Evolutionary conservation across 2,329 filamentous ascomycete genomes (phyloP).

Genomic region (Ramularia endophylla): DNA sequence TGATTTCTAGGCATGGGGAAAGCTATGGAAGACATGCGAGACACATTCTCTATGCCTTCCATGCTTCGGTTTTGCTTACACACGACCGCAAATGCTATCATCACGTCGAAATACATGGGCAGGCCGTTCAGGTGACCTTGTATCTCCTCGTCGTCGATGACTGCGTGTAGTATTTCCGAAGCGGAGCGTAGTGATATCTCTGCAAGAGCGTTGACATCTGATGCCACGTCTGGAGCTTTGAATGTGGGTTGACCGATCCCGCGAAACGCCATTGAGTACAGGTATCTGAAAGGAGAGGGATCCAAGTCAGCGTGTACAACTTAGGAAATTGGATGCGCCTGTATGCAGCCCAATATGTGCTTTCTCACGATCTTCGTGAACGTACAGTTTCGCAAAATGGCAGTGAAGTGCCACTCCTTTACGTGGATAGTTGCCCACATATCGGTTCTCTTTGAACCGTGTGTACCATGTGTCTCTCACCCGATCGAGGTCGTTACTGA

Average conservation of each 20-base stretch:
- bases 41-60: too few species aligned
- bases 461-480: constrained; percentile 26
- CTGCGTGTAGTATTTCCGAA: constrained; percentile 21
- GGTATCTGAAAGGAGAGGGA: constrained; percentile 1
- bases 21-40: too few species aligned
- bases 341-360: too few species aligned
- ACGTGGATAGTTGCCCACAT: constrained; percentile 25
- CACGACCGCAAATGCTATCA: constrained; percentile 28
- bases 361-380: too few species aligned
- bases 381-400: constrained; percentile 26
- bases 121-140: constrained; percentile 25
- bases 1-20: too few species aligned
- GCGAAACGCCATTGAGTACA: constrained; percentile 26
- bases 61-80: too few species aligned
- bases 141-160: constrained; percentile 23
- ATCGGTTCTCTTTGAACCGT: constrained; percentile 21
- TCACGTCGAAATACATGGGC: constrained; percentile 29
- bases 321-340: too few species aligned
- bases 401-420: constrained; percentile 26
- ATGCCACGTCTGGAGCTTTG: constrained; percentile 20
- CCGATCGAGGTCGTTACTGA: constrained; percentile 21
- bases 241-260: constrained; percentile 21
- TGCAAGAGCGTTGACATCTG: constrained; percentile 27
- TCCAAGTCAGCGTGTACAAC: too few species aligned
- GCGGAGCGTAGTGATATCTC: constrained; percentile 24